These are phyloP conservation scores for Flaveria bidentis DNA, from an alignment of 129 eudicot genomes.

Conservation along the genomic window DNA sequence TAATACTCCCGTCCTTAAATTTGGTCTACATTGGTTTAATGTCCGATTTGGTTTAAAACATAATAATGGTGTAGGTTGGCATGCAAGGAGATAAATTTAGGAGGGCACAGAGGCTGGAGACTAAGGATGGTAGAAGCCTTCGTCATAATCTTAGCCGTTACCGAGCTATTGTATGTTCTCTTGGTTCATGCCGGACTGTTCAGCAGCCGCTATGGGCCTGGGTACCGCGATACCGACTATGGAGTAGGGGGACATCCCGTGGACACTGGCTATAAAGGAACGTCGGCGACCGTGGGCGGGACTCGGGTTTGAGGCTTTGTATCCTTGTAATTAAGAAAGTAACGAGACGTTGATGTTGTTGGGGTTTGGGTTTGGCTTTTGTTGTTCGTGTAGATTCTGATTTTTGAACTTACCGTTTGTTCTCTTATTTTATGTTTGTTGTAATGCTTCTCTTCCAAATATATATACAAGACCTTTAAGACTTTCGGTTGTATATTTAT, in stretches of 20 bases:
- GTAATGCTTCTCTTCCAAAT: too few relatives aligned
- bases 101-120: constrained; percentile 92
- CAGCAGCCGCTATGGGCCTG: constrained; percentile 83
- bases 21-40: too few relatives aligned
- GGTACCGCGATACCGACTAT: constrained; percentile 72
- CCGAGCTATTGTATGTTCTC: constrained; percentile 61
- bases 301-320: background rate
- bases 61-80: constrained; percentile 57
- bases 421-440: background rate
- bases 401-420: background rate
- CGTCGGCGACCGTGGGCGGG: background rate
- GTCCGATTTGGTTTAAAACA: too few relatives aligned
- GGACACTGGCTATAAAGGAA: constrained; percentile 8
- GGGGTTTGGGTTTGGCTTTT: background rate
- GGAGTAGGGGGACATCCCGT: constrained; percentile 18
- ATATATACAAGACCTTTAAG: too few relatives aligned
- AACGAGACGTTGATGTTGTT: background rate
- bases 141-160: constrained; percentile 52
- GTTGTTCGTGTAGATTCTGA: constrained; percentile 1
- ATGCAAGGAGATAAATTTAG: constrained; percentile 77
- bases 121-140: constrained; percentile 74
- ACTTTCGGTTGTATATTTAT: too few relatives aligned
- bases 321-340: background rate
- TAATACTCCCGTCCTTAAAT: too few relatives aligned
- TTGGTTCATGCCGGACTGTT: constrained; percentile 75